Evolutionary conservation across 345 rosid genomes (phyloP).

Genomic region (Populus euphratica): DNA sequence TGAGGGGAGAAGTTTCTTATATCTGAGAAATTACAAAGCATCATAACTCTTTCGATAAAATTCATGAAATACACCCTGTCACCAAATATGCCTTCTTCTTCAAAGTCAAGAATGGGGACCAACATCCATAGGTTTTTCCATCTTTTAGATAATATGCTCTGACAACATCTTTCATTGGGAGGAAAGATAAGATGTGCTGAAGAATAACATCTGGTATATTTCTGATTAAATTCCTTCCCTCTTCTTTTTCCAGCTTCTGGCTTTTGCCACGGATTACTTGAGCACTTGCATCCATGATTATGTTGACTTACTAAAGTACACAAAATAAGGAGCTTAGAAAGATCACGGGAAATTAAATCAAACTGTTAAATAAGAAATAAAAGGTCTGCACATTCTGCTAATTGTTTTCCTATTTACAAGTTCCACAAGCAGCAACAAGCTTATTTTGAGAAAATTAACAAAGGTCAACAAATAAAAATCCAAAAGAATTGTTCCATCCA

Average conservation of each 20-base stretch:
- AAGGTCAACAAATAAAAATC: too few relatives aligned
- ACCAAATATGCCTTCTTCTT: too few relatives aligned
- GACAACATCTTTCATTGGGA: neutral
- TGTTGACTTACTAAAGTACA: neutral
- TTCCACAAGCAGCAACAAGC: too few relatives aligned
- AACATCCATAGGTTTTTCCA: neutral
- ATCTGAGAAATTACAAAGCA: neutral
- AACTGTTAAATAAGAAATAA: too few relatives aligned
- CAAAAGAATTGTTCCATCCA: too few relatives aligned
- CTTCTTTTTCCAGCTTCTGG: neutral
- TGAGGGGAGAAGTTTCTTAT: conserved; percentile 1
- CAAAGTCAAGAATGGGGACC: neutral
- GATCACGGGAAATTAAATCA: too few relatives aligned
- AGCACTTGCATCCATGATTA: neutral
- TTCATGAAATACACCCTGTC: neutral
- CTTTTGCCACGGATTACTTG: neutral
- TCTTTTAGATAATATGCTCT: neutral
- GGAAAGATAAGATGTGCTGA: neutral
- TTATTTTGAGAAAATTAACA: too few relatives aligned
- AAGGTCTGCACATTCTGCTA: too few relatives aligned
- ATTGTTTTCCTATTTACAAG: too few relatives aligned
- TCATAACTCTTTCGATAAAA: conserved; percentile 12
- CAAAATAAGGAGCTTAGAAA: too few relatives aligned
- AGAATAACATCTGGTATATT: neutral
- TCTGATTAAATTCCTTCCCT: neutral